Evolutionary conservation across 2,329 filamentous ascomycete genomes (phyloP), one percentile per base, ranked within the genome.

Genomic region (Botryotinia convoluta): DNA sequence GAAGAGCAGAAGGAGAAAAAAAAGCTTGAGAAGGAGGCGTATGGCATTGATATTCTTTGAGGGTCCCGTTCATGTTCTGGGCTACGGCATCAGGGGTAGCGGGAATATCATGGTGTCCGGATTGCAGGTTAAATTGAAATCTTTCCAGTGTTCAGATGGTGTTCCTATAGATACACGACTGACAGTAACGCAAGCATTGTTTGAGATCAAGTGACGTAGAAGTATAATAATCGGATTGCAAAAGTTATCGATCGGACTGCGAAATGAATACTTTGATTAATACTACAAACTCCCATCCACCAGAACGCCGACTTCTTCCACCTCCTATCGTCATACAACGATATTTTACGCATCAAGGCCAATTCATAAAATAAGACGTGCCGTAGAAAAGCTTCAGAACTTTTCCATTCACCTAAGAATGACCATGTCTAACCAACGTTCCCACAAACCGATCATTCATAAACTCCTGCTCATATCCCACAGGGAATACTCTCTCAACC

Each of bases 381-480:
- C 12, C 22, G 5, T 2, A 39, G 6, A n/a, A 54, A 62, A n/a
- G 6, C 6, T 16, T 9, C 18, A 4, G 6, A n/a, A 37, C 29
- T 5, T 29, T 35, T 39, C 14, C 22, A 29, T 12, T 26, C 26
- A 62, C 12, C 59, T 62, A 71, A 54, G 42, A 62, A 71, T 71
- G 59, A 1, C 69, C 69, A 39, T 72, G 71, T 60, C 71, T 59
- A 35, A 72, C 45, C 51, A 72, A 48, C 14, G 71, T 68, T 9
- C 71, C 64, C 32, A 73, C n/a, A 45, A 73, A 73, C 22, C 71
- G 71, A 69, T 73, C 71, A 42, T 73, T 69, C 37, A 73, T 73
- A 63, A 69, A 69, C 42, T 73, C 71, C 63, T 69, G 63, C 64
- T 73, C 71, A 37, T 63, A 73, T 6, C 14, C 42, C 57, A 62